Evolutionary conservation across 1,284 basidiomycete species (phyloP).

Genomic region (Testicularia cyperi): DNA sequence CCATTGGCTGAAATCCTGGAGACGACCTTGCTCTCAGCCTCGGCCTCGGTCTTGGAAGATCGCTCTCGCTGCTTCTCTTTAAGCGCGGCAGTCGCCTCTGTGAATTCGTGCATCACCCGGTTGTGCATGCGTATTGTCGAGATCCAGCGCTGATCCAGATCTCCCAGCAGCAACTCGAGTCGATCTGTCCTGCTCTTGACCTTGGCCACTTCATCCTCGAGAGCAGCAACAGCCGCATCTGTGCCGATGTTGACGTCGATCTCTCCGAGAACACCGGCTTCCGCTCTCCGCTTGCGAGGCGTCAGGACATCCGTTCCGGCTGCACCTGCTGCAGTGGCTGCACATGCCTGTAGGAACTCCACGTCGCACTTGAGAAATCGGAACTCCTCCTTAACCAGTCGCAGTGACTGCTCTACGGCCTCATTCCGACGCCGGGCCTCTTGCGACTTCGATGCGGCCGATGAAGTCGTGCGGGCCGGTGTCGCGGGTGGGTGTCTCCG

Average conservation of each 20-base stretch:
- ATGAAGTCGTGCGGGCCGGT: constrained; percentile 23
- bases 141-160: constrained; percentile 23
- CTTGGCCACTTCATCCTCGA: constrained; percentile 8
- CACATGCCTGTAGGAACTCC: constrained; percentile 9
- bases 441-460: constrained; percentile 18
- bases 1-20: too few species aligned
- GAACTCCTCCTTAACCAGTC: constrained; percentile 28
- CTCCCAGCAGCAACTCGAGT: constrained; percentile 9
- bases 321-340: background rate
- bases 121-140: constrained; percentile 30
- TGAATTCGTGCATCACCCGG: constrained; percentile 20
- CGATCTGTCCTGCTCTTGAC: constrained; percentile 12
- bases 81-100: background rate
- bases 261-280: constrained; percentile 4
- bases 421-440: constrained; percentile 23
- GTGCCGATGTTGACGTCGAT: constrained; percentile 17
- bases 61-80: constrained; percentile 13
- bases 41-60: background rate
- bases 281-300: constrained; percentile 14
- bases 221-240: constrained; percentile 3
- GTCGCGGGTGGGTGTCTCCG: constrained; percentile 12
- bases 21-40: too few species aligned
- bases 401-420: constrained; percentile 21
- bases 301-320: constrained; percentile 11
- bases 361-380: constrained; percentile 20